Evolutionary conservation across 2,329 filamentous ascomycete genomes (phyloP), one percentile per base, ranked within the genome.

Genomic region (Penicillium psychrosexuale): DNA sequence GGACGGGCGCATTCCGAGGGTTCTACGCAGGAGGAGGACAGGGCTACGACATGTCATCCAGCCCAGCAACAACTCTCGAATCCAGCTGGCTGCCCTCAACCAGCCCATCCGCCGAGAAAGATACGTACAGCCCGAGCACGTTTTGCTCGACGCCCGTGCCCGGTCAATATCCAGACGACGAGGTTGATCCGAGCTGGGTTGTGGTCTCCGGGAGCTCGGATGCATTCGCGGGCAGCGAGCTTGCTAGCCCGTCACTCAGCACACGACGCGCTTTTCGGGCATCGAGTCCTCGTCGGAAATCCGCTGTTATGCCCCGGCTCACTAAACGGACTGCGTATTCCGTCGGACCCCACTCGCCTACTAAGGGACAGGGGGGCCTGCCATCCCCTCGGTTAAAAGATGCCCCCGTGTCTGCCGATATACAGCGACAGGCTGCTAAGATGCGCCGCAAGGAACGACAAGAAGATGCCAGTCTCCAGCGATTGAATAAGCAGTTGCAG

Each of bases 1-100:
- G 79, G 70, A 72, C 77, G 4, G 77, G 69, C 24, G 84, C 88
- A 0, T 95, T 97, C 67, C 82, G 83, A 51, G 92, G 92, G 0
- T 97, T 97, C 71, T 86, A 92, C 58, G 91, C 92, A 12, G 93
- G 92, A 8, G 90, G 88, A 3, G 93, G 92, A 8, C 80, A 79
- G 56, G 85, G 84, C 27, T 96, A 92, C 66, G 77, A 82, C 7
- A 75, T 90, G 62, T 69, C 78, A 27, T 56, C 69, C 47, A 67
- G 60, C 40, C 52, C 57, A 33, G 47, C 56, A 48, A 47, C 57
- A 28, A 58, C 57, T 8, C 55, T 65, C 5, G 61, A 67, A 39
- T 49, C 67, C 46, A 70, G 56, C 19, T 69, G 71, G 69, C 65
- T 70, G 33, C 60, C 70, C 22, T 47, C 64, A 4, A 60, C 66